Evolutionary conservation across 495 filamentous ascomycete species (phyloP).

Genomic region (Oidiodendron maius): DNA sequence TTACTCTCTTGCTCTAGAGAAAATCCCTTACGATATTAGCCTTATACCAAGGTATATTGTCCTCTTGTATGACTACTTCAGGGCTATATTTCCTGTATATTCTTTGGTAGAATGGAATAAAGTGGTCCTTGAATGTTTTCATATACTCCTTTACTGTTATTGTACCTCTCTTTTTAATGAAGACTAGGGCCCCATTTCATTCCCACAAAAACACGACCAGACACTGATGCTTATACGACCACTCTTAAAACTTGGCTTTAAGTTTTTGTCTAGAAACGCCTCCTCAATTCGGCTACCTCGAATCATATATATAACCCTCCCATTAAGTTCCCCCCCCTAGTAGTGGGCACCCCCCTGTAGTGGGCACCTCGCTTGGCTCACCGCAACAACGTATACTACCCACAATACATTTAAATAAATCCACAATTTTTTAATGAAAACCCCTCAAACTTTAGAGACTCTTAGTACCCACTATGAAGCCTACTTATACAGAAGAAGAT

Average conservation of each 20-base stretch:
- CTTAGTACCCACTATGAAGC: conserved; percentile 1
- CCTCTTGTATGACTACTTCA: too few relatives aligned
- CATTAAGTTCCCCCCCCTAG: not conserved
- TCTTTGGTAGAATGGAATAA: conserved; percentile 8
- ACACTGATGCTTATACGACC: too few relatives aligned
- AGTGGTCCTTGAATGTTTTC: conserved; percentile 1
- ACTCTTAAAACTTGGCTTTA: conserved; percentile 8
- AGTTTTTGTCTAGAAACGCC: conserved; percentile 5
- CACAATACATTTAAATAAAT: conserved; percentile 1
- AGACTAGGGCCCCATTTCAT: too few relatives aligned
- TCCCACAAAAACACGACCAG: conserved; percentile 8
- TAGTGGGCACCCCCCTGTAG: not conserved
- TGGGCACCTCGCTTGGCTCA: conserved; percentile 6
- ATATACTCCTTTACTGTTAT: conserved; percentile 9
- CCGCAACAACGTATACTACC: not conserved
- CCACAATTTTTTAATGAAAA: not conserved
- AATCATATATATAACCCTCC: conserved; percentile 4
- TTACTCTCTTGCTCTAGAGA: not conserved
- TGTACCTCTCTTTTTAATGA: conserved; percentile 1
- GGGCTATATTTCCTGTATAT: too few relatives aligned
- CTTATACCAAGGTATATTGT: conserved; percentile 7
- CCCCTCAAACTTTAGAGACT: not conserved
- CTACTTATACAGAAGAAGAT: conserved; percentile 4
- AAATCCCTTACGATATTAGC: conserved; percentile 2
- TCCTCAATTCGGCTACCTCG: not conserved